Conservation (phyloP, 83 land plant species). For the Diphasiastrum complanatum region DNA sequence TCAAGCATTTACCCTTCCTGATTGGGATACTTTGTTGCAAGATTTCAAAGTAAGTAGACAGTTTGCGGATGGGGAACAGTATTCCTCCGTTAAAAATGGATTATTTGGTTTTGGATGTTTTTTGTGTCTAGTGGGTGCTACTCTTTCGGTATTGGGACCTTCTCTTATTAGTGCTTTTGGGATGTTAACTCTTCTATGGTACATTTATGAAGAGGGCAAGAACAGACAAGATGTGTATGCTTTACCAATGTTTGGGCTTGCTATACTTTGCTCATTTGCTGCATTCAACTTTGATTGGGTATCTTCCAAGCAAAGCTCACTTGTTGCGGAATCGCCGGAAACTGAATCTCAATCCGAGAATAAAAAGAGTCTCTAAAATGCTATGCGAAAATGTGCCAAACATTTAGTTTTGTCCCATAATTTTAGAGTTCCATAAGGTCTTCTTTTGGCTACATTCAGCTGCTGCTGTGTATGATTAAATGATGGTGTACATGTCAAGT, state of each 20-base stretch:
- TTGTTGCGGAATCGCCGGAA: no score
- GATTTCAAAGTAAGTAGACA: slow-evolving; percentile 4
- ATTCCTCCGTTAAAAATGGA: background rate
- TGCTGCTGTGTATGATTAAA: no score
- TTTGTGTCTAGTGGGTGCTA: slow-evolving; percentile 17
- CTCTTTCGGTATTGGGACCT: slow-evolving; percentile 9
- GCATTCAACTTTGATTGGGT: slow-evolving; percentile 18
- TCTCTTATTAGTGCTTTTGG: background rate
- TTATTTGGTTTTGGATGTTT: slow-evolving; percentile 9
- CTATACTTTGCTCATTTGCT: slow-evolving; percentile 13
- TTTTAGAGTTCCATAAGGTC: no score
- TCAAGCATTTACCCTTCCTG: slow-evolving; percentile 8
- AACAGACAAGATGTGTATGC: slow-evolving; percentile 5
- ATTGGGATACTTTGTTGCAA: slow-evolving; percentile 2
- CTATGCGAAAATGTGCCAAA: no score
- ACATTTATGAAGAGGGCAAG: slow-evolving; percentile 9
- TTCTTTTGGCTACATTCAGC: no score
- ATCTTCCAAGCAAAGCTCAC: no score
- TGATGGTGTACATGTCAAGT: no score
- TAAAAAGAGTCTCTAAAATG: no score
- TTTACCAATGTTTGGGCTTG: slow-evolving; percentile 19
- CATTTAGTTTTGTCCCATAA: no score
- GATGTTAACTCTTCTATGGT: slow-evolving; percentile 12
- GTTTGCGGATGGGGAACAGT: background rate
- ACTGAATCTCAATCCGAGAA: no score